Evolutionary conservation across 164 flowering plant species (phyloP), one percentile per base, ranked within the genome.

Genomic region (Sextonia rubra): DNA sequence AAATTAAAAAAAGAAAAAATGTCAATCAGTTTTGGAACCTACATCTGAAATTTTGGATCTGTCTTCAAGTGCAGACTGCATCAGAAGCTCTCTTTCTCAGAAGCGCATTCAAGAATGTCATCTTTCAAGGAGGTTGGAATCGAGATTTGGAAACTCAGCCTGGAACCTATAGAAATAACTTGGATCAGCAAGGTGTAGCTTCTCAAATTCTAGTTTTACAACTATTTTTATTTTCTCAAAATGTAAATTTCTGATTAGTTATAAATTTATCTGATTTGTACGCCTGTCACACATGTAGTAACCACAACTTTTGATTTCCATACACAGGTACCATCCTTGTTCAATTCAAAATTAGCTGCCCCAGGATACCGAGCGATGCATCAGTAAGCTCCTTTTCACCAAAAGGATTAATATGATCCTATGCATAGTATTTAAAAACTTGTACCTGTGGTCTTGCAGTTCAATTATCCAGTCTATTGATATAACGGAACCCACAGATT

Each of bases 41-140:
- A 20, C 17, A 52, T 52, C 58, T 52, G 58, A 52, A 52, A 52
- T 52, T 52, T 52, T 18, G 4, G 6, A 52, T 18, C 44, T 56
- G 20, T 64, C 47, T 25, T 24, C n/a, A 61, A 68, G 25, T 82
- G 69, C 91, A 95, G 99, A 82, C 85, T 73, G 96, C 91, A 73
- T 82, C 86, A 30, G 98, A 95, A 73, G 80, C 85, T 67, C 85
- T 93, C 60, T 90, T 94, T 65, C 86, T 82, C 75, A 87, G 82
- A 81, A 95, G 91, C 80, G 97, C 99, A 66, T 95, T 95, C 79
- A 93, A 89, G 78, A 73, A 95, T 82, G 99, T 91, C 76, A 90
- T 95, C n/a, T 95, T 90, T 76, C 76, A 83, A 11, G 74, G 58
- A 27, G 85, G 82, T 68, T 69, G 80, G 78, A 72, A 52, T 70